Conservation (phyloP, 2,329 filamentous ascomycete species). For the Fusarium sp. region DNA sequence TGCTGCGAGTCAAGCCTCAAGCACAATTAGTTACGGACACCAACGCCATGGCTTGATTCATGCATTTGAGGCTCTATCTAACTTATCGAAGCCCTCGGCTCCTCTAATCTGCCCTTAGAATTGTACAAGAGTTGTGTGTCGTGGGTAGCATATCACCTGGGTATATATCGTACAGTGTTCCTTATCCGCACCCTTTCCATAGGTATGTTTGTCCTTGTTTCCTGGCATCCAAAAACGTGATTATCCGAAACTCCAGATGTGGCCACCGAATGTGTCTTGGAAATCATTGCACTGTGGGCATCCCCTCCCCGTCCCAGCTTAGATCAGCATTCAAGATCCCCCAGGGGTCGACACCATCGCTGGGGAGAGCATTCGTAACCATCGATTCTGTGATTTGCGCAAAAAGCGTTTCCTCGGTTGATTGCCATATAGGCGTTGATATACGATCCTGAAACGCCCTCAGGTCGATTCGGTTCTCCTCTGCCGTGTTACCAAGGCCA, state of each 20-base stretch:
- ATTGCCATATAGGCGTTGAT: slow-evolving; percentile 51
- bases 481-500: slow-evolving; percentile 55
- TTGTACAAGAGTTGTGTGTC: slow-evolving; percentile 39
- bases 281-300: slow-evolving; percentile 19
- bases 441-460: slow-evolving; percentile 53
- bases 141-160: slow-evolving; percentile 17
- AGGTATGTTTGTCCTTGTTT: not conserved
- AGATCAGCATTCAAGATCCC: slow-evolving; percentile 50
- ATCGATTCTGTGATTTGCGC: slow-evolving; percentile 50
- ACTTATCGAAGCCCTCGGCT: no score
- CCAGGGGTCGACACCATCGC: slow-evolving; percentile 49
- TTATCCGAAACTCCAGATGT: slow-evolving; percentile 10
- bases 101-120: not conserved
- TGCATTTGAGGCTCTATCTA: not conserved
- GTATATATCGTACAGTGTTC: slow-evolving; percentile 42
- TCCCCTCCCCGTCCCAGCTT: slow-evolving; percentile 42
- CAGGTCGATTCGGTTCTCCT: slow-evolving; percentile 56
- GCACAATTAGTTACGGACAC: not conserved
- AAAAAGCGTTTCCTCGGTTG: slow-evolving; percentile 51
- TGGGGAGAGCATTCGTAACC: slow-evolving; percentile 38
- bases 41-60: not conserved
- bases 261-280: not conserved
- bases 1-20: no score
- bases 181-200: slow-evolving; percentile 3
- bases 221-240: slow-evolving; percentile 7